These are phyloP conservation scores for Ceratobasidium sp. DNA, from an alignment of 1,284 basidiomycete species.

Conservation along the genomic window DNA sequence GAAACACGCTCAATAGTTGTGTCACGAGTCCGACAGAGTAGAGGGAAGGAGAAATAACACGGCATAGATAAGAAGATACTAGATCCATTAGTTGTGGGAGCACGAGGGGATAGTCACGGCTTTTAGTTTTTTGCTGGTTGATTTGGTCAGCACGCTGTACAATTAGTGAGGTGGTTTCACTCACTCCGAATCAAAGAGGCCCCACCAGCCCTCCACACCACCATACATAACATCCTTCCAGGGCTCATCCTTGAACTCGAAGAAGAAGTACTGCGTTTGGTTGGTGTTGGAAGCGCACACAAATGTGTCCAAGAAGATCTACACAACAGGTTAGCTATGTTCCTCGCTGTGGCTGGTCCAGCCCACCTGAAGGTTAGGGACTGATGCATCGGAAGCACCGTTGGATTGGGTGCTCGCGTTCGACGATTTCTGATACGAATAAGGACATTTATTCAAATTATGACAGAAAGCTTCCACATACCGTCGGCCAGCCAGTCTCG, in stretches of 20 bases:
- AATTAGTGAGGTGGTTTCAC: slow-evolving; percentile 1
- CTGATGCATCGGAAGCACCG: slow-evolving; percentile 74
- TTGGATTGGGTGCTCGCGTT: slow-evolving; percentile 63
- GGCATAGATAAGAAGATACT: slow-evolving; percentile 19
- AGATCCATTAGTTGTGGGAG: slow-evolving; percentile 48
- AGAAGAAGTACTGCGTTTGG: slow-evolving; percentile 86
- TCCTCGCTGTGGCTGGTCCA: slow-evolving; percentile 1
- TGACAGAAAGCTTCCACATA: slow-evolving; percentile 53
- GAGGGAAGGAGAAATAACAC: background rate
- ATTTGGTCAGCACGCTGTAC: background rate
- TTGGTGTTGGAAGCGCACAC: slow-evolving; percentile 88
- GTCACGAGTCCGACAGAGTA: slow-evolving; percentile 18
- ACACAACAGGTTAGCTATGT: slow-evolving; percentile 38
- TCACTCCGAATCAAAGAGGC: slow-evolving; percentile 67
- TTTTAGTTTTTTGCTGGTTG: slow-evolving; percentile 55
- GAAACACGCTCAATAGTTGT: background rate
- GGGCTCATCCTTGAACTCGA: slow-evolving; percentile 84
- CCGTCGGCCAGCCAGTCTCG: slow-evolving; percentile 94
- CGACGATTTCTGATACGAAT: slow-evolving; percentile 63
- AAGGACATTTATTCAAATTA: slow-evolving; percentile 6
- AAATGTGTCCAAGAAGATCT: slow-evolving; percentile 84
- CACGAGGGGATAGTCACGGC: slow-evolving; percentile 60
- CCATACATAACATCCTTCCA: slow-evolving; percentile 85
- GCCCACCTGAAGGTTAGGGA: slow-evolving; percentile 71
- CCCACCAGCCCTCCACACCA: slow-evolving; percentile 85